These are phyloP conservation scores for Sclerotinia spermophila DNA, from an alignment of 2,329 filamentous ascomycete genomes.

Conservation along the genomic window DNA sequence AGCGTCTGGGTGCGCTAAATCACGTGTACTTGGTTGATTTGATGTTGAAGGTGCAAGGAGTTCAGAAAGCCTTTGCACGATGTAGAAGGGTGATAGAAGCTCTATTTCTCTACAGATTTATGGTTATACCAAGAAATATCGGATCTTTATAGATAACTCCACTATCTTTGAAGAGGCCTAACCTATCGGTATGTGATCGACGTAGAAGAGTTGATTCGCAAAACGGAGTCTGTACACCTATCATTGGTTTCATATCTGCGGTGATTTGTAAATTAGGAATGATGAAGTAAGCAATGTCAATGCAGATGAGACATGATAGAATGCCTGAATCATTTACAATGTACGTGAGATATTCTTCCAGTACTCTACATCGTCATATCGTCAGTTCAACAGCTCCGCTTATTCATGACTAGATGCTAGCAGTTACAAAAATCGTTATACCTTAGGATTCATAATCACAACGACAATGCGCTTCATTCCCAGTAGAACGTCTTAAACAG, in stretches of 20 bases:
- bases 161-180: too few relatives aligned
- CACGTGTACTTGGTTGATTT: neutral
- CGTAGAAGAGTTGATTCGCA: neutral
- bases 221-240: neutral
- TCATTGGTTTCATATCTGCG: neutral
- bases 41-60: neutral
- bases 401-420: fast-evolving
- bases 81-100: neutral
- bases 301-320: too few relatives aligned
- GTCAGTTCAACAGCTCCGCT: neutral
- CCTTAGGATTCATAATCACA: neutral
- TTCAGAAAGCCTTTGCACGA: neutral
- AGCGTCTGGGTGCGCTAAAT: neutral
- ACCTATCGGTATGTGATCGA: too few relatives aligned
- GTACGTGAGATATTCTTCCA: neutral
- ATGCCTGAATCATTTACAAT: neutral
- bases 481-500: fast-evolving
- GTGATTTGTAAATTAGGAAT: neutral
- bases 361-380: neutral
- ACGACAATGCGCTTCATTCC: neutral
- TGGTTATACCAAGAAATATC: too few relatives aligned
- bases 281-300: too few relatives aligned
- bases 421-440: neutral
- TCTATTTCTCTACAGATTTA: neutral
- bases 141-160: too few relatives aligned